These are phyloP conservation scores for Aspergillus clavatus DNA, from an alignment of 2,329 filamentous ascomycete genomes.

Conservation along the genomic window DNA sequence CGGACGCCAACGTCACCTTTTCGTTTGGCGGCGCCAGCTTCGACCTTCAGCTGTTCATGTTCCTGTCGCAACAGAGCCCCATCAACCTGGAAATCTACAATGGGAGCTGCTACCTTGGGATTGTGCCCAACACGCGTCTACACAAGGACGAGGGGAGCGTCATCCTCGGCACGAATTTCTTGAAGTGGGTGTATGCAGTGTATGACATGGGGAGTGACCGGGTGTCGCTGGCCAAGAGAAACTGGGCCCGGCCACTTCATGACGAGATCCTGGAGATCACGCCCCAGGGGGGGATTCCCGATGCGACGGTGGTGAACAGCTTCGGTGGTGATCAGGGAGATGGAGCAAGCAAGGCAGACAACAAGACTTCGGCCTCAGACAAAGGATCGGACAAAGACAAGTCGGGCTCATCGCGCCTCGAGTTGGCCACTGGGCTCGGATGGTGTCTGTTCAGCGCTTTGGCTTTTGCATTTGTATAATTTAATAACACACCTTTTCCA, in stretches of 20 bases:
- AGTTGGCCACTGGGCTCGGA: too few relatives aligned
- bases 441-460: too few relatives aligned
- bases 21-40: slow-evolving; percentile 52
- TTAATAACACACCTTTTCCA: too few relatives aligned
- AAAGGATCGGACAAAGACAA: too few relatives aligned
- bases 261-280: slow-evolving; percentile 49
- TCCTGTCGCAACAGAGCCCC: slow-evolving; percentile 60
- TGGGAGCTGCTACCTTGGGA: slow-evolving; percentile 64
- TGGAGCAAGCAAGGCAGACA: too few relatives aligned
- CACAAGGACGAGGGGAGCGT: slow-evolving; percentile 50
- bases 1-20: slow-evolving; percentile 48
- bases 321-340: too few relatives aligned
- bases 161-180: slow-evolving; percentile 69
- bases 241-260: slow-evolving; percentile 53
- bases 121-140: slow-evolving; percentile 57
- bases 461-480: too few relatives aligned
- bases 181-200: slow-evolving; percentile 69
- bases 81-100: slow-evolving; percentile 50
- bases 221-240: slow-evolving; percentile 65
- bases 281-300: too few relatives aligned
- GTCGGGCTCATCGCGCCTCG: too few relatives aligned
- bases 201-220: slow-evolving; percentile 69
- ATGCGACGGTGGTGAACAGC: too few relatives aligned
- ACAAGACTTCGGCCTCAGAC: too few relatives aligned
- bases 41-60: slow-evolving; percentile 51